Conservation (phyloP, 2,329 filamentous ascomycete species). For the Penicillium sumatraense region DNA sequence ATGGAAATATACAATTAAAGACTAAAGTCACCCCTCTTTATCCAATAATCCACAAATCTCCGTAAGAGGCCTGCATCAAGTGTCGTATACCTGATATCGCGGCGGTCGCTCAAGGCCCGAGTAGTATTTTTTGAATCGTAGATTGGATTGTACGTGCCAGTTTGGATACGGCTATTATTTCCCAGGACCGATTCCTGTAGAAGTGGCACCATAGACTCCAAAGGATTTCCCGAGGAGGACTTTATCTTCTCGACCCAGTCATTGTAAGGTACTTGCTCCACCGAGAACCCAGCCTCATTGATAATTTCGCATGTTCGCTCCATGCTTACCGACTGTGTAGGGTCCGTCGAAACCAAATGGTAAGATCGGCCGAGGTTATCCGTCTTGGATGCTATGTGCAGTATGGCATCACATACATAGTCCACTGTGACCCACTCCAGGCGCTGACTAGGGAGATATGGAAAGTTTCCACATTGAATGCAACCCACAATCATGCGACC, state of each 20-base stretch:
- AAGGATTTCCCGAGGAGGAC: slow-evolving; percentile 1
- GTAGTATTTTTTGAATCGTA: slow-evolving; percentile 11
- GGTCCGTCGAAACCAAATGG: slow-evolving; percentile 10
- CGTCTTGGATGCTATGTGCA: slow-evolving; percentile 15
- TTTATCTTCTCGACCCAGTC: slow-evolving; percentile 7
- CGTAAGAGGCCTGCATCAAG: background rate
- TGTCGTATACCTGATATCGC: background rate
- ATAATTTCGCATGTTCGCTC: slow-evolving; percentile 9
- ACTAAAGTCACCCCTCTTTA: background rate
- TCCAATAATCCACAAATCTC: background rate
- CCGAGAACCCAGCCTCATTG: slow-evolving; percentile 10
- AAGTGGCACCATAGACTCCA: slow-evolving; percentile 39
- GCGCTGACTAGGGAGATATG: slow-evolving; percentile 3
- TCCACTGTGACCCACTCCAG: slow-evolving; percentile 12
- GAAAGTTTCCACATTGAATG: slow-evolving; percentile 63
- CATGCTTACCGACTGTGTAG: slow-evolving; percentile 4
- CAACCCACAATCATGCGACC: slow-evolving; percentile 80
- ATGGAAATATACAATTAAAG: background rate
- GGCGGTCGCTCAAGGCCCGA: background rate
- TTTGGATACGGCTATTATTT: slow-evolving; percentile 30
- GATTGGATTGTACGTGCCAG: slow-evolving; percentile 11
- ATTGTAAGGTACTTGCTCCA: slow-evolving; percentile 9
- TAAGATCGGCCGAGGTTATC: slow-evolving; percentile 9
- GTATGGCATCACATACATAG: slow-evolving; percentile 12
- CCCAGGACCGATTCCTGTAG: slow-evolving; percentile 43